Base-by-base conservation (phyloP, 129 eudicot species). In the Ambrosia artemisiifolia region DNA sequence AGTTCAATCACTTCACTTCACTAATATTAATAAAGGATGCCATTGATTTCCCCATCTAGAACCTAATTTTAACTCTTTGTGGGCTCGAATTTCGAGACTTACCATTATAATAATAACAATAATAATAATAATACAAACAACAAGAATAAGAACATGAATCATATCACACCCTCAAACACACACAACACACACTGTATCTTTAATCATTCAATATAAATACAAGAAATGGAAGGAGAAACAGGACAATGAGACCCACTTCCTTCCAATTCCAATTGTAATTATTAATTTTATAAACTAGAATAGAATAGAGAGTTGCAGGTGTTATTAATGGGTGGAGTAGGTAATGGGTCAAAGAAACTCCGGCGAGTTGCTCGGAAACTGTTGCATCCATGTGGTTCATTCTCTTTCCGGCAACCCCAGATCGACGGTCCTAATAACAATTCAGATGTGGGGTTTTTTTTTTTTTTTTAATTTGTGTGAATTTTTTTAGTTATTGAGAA, bases 321-420 rank as follows among this genome's bases (percentile, higher is more conserved):
- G n/a, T 18, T 19, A 69, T 60, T 69, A 56, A 70, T 49, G 70
- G 80, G 69, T 56, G 74, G 74, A 65, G 63, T 40, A 7, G 61
- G 61, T 3, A 51, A 38, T 36, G 79, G 71, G 65, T 67, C 80
- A 35, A 75, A 75, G 51, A 75, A 56, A 17, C 80, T 78, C 42
- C 73, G 55, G 62, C 43, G 0, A 2, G 77, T 65, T n/a, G 82
- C 82, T 17, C 62, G 77, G 66, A 78, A 56, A 63, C 60, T 78
- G 50, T 44, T 78, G 44, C 61, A 78, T 19, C 44, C 78, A 2
- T 78, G 82, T 28, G 82, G 75, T 7, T 77, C 75, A 17, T 69
- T 65, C 33, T 64, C 77, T 32, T 71, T 78, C 73, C 67, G 51
- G 50, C 82, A 55, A 64, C 6, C 48, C 16, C 24, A 47, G 7